Evolutionary conservation across 2,329 filamentous ascomycete species (phyloP).

Genomic region (Alternaria alternata): DNA sequence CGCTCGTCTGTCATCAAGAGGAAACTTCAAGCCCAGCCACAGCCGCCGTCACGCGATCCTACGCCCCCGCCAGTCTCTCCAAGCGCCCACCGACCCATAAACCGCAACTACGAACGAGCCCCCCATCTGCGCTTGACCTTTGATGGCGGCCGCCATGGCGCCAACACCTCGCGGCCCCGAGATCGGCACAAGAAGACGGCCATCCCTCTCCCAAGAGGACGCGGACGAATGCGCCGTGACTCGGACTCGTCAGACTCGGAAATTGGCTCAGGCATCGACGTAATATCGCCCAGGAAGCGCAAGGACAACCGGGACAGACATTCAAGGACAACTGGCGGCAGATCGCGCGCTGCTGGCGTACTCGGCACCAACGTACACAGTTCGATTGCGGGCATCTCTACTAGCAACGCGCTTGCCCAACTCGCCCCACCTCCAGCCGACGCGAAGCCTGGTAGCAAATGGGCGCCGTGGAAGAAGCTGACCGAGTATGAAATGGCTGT

Average conservation of each 20-base stretch:
- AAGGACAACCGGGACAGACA: conserved; percentile 47
- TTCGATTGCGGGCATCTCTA: conserved; percentile 65
- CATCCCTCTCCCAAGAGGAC: conserved; percentile 24
- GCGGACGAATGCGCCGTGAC: conserved; percentile 21
- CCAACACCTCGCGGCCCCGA: conserved; percentile 31
- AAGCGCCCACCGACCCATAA: conserved; percentile 39
- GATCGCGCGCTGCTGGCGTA: conserved; percentile 52
- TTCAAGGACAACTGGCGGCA: conserved; percentile 52
- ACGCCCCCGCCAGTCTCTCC: conserved; percentile 59
- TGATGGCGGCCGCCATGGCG: conserved; percentile 32
- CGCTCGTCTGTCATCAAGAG: conserved; percentile 66
- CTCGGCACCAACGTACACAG: conserved; percentile 64
- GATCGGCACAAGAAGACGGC: conserved; percentile 32
- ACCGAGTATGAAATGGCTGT: conserved; percentile 75
- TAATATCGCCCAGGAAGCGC: conserved; percentile 28
- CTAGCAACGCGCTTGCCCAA: conserved; percentile 67
- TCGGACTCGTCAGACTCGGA: conserved; percentile 31
- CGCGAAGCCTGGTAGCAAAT: conserved; percentile 66
- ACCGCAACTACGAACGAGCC: conserved; percentile 33
- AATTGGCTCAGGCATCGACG: conserved; percentile 26
- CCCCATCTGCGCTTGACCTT: conserved; percentile 43
- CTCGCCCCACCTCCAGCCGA: conserved; percentile 67
- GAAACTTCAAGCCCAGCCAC: conserved; percentile 68
- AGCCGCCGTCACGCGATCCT: conserved; percentile 68
- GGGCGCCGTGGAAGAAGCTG: conserved; percentile 69